These are phyloP conservation scores for Hemerocallis citrina DNA, from an alignment of 106 monocot species.

Conservation along the genomic window DNA sequence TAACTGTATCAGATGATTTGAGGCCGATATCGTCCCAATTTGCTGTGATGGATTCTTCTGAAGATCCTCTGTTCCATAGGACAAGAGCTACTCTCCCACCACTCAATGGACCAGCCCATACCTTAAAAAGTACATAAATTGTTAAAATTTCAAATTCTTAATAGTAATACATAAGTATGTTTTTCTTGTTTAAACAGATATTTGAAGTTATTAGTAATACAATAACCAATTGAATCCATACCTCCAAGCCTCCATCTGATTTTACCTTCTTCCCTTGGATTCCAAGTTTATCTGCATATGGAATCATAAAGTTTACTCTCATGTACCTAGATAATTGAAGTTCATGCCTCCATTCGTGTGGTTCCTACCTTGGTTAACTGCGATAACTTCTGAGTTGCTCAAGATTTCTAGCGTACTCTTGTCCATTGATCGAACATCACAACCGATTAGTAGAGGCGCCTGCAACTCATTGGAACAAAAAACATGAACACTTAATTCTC, in stretches of 20 bases:
- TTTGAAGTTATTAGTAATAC: no score
- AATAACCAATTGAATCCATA: constrained; percentile 7
- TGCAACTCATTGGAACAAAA: not conserved
- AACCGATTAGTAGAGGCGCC: constrained; percentile 81
- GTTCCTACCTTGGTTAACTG: constrained; percentile 60
- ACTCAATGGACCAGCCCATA: constrained; percentile 78
- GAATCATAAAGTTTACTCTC: no score
- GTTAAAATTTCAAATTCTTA: not conserved
- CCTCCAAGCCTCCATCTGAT: constrained; percentile 25
- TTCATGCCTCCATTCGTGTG: no score
- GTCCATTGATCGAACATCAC: constrained; percentile 52
- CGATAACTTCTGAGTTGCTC: constrained; percentile 54
- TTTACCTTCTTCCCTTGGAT: constrained; percentile 56
- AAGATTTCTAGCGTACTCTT: constrained; percentile 51
- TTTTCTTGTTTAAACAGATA: no score
- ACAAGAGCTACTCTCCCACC: constrained; percentile 63
- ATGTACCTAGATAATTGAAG: no score
- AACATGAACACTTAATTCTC: not conserved
- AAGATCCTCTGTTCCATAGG: constrained; percentile 57
- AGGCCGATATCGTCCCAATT: constrained; percentile 61
- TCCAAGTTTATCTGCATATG: constrained; percentile 39
- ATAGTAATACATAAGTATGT: not conserved
- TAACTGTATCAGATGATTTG: constrained; percentile 21
- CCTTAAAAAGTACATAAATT: constrained; percentile 19
- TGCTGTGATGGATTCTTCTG: constrained; percentile 49